Evolutionary conservation across 129 eudicot genomes (phyloP), one percentile per base, ranked within the genome.

Genomic region (Artemisia tridentata): DNA sequence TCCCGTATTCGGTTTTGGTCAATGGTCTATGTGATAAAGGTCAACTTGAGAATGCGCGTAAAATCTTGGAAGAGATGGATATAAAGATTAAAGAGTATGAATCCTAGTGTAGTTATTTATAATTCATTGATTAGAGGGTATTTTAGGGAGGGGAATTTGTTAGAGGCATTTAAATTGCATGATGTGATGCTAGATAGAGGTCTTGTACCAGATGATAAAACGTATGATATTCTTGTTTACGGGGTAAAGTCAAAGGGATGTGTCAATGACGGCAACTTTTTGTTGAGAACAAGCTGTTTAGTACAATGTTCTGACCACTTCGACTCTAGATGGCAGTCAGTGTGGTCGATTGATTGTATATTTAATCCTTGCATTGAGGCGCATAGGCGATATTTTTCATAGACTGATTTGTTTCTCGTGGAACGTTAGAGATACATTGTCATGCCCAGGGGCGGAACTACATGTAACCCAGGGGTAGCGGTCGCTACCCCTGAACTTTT

Each of bases 111-210:
- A 52, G 86, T 89, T 31, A 82, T 92, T 54, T 89, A 89, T 82
- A 86, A 85, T 67, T 72, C 88, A 0, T 56, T 92, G 68, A 92
- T 89, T 17, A 84, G 86, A 45, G 91, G 90, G 53, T 80, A 83
- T 66, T 89, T 89, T 79, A 82, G 80, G 92, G 92, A 86, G 80
- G 95, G 96, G 61, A 92, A 89, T 80, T 73, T 89, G 86, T 82
- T 73, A 53, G 95, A 92, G 81, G 95, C 95, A 21, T 92, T 85
- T 82, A 82, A 82, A 71, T 76, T 89, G 90, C 91, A 89, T n/a
- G 95, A 89, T 76, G 96, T 87, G 79, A 92, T 92, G 98, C 88
- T 92, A 11, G 90, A 89, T 71, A 89, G 69, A 76, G 98, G 96
- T 78, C 90, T 89, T 74, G 76, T 60, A 23, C 87, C 96, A 7